A percentile compares a stretch with the other conserved stretches of the same genome.
Evolutionary conservation across 2,329 filamentous ascomycete species (phyloP).

Genomic region (Ceratocystiopsis minuta): DNA sequence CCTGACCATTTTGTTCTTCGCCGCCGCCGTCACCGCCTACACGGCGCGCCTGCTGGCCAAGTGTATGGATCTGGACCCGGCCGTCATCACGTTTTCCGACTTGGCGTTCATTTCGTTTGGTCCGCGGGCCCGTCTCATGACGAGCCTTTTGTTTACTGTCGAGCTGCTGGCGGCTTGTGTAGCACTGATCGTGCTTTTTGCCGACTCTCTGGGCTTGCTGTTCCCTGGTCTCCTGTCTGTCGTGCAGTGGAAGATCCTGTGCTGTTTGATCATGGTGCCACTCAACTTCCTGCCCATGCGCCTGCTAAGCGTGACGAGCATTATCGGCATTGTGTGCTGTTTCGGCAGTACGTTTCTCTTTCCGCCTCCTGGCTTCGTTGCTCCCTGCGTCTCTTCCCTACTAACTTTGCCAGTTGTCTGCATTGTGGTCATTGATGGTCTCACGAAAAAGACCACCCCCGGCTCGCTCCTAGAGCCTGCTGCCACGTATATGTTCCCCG

Average conservation of each 20-base stretch:
- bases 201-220: conserved; percentile 67
- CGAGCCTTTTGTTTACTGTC: conserved; percentile 71
- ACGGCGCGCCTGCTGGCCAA: conserved; percentile 72
- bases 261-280: conserved; percentile 59
- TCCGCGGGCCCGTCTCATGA: conserved; percentile 58
- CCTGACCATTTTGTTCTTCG: conserved; percentile 52
- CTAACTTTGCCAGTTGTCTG: conserved; percentile 46
- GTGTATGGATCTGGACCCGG: conserved; percentile 72
- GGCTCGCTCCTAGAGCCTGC: conserved; percentile 74
- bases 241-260: conserved; percentile 69
- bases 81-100: conserved; percentile 85
- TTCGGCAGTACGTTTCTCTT: conserved; percentile 52
- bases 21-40: conserved; percentile 62
- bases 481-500: conserved; percentile 62
- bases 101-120: conserved; percentile 85
- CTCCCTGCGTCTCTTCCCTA: background rate
- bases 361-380: background rate
- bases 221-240: conserved; percentile 50
- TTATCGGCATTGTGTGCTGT: conserved; percentile 81
- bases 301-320: conserved; percentile 73
- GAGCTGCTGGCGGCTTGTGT: conserved; percentile 81
- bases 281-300: conserved; percentile 73
- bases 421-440: conserved; percentile 70
- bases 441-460: conserved; percentile 60
- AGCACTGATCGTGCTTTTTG: conserved; percentile 80